These are phyloP conservation scores for Skeletonema costatum DNA, from an alignment of 108 stramenopile genomes.

Conservation along the genomic window DNA sequence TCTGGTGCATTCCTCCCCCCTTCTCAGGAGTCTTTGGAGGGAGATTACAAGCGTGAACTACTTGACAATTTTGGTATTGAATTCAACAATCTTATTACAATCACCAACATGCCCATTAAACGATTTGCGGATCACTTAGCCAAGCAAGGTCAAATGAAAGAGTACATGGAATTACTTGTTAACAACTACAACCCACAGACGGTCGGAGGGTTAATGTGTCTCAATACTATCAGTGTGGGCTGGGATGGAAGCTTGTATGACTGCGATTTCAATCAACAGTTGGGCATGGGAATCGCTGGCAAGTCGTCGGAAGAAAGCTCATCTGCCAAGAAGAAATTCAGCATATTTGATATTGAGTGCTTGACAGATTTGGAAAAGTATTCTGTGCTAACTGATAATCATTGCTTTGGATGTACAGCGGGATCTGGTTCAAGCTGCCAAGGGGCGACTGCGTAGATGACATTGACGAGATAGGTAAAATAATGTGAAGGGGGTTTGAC, in stretches of 20 bases:
- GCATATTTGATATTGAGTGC: conserved; percentile 90
- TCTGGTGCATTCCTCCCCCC: conserved; percentile 95
- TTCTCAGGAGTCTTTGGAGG: conserved; percentile 72
- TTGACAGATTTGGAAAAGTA: conserved; percentile 75
- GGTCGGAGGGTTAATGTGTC: conserved; percentile 81
- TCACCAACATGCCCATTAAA: conserved; percentile 97
- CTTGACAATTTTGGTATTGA: conserved; percentile 89
- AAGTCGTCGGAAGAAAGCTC: conserved; percentile 14
- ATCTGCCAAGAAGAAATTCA: conserved; percentile 31
- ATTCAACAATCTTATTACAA: conserved; percentile 91
- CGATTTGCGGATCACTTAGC: conserved; percentile 94
- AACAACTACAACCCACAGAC: conserved; percentile 92
- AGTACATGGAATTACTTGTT: conserved; percentile 97
- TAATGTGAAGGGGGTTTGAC: not conserved
- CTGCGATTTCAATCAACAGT: conserved; percentile 99
- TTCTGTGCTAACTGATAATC: conserved; percentile 88
- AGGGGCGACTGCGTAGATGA: conserved; percentile 34
- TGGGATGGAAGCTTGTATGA: conserved; percentile 90
- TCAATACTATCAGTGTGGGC: conserved; percentile 79
- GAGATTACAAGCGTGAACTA: conserved; percentile 89
- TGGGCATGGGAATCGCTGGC: conserved; percentile 77
- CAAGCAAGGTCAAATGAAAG: conserved; percentile 86
- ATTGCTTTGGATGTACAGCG: conserved; percentile 98
- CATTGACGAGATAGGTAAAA: not conserved
- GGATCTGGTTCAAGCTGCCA: conserved; percentile 87